phyloP scores from a whole-genome alignment of 257 asterid species.

The Anisodus acutangulus region DNA sequence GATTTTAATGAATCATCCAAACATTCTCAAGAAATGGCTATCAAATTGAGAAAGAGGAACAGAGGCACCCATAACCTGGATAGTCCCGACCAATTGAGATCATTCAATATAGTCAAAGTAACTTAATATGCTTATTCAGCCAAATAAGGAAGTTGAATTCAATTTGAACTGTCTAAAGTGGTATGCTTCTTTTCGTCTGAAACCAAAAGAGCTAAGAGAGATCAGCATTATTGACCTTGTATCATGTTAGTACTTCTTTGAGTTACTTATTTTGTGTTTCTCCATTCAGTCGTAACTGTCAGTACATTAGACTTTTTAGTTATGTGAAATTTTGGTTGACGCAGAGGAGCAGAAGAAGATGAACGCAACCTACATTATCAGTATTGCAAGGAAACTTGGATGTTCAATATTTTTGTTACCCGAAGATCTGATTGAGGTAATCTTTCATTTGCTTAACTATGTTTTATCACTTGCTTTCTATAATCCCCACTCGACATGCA shows the following conservation, averaged over 20 bases:
- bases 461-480: background rate
- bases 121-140: background rate
- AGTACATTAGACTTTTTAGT: background rate
- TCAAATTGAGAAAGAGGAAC: background rate
- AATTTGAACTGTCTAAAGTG: background rate
- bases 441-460: background rate
- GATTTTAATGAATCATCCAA: background rate
- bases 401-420: slow-evolving; percentile 95
- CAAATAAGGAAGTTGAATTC: background rate
- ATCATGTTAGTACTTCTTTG: background rate
- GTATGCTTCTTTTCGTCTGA: background rate
- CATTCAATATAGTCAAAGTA: background rate
- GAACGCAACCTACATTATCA: slow-evolving; percentile 92
- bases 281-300: background rate
- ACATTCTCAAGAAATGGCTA: background rate
- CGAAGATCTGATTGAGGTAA: slow-evolving; percentile 93
- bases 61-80: background rate
- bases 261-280: background rate
- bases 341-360: slow-evolving; percentile 88
- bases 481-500: background rate
- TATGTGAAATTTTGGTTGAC: slow-evolving; percentile 11
- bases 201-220: background rate
- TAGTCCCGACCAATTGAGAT: background rate
- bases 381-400: slow-evolving; percentile 96
- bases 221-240: background rate